A percentile compares a stretch with the other conserved stretches of the same genome.
Conservation (phyloP, 768 basidiomycete species). For the Tulasnella sp. region DNA sequence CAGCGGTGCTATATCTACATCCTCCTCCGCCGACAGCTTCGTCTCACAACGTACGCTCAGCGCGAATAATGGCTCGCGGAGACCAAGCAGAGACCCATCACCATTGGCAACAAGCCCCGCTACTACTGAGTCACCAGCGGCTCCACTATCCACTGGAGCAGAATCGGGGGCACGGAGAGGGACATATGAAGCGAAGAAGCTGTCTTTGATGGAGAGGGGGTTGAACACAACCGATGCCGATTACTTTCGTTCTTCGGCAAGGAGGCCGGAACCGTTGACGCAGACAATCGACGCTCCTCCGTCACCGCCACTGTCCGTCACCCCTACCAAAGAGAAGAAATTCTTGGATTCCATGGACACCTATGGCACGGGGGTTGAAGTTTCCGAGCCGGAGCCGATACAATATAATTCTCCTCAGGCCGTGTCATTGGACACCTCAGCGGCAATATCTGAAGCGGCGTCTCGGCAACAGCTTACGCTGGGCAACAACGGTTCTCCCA, state of each 20-base stretch:
- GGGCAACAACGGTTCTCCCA: not conserved
- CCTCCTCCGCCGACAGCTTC: constrained; percentile 4
- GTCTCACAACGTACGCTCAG: constrained; percentile 8
- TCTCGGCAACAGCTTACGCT: not conserved
- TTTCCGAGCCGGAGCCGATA: not conserved
- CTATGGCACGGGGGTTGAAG: not conserved
- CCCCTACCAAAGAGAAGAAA: constrained; percentile 3
- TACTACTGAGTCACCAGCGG: too few species aligned
- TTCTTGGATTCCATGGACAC: not conserved
- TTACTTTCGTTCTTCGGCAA: too few species aligned
- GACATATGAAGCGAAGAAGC: too few species aligned
- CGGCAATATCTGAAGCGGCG: too few species aligned
- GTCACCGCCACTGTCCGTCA: constrained; percentile 13
- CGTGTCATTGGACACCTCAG: not conserved
- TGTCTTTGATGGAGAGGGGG: too few species aligned
- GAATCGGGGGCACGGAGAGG: too few species aligned
- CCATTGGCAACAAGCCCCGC: too few species aligned
- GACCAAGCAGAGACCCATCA: too few species aligned
- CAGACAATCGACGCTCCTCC: constrained; percentile 10
- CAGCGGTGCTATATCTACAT: constrained; percentile 6
- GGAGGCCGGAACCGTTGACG: not conserved
- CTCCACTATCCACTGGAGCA: too few species aligned
- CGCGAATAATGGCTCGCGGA: not conserved
- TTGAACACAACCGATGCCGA: too few species aligned
- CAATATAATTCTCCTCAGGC: not conserved